Percentiles rank a stretch among this genome's conserved stretches.
phyloP scores from a whole-genome alignment of 176 grass and related monocot species.

The Phragmites australis region DNA sequence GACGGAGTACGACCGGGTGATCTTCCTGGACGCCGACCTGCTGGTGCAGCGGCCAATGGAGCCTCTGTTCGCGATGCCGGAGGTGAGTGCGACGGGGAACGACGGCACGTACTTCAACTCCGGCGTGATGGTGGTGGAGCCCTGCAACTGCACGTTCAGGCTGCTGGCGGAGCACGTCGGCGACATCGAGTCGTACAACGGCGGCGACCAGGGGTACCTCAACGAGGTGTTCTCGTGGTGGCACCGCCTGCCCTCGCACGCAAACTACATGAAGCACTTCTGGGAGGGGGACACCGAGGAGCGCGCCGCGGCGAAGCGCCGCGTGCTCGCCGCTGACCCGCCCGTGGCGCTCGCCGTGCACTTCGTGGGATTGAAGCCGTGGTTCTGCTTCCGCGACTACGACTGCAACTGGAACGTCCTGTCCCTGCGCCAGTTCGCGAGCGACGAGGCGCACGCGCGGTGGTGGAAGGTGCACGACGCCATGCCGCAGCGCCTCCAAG shows the following conservation, averaged over 20 bases:
- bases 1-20: conserved; percentile 43
- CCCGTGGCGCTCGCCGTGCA: conserved; percentile 51
- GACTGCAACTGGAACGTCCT: conserved; percentile 69
- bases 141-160: conserved; percentile 51
- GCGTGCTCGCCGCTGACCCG: conserved; percentile 50
- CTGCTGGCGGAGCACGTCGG: conserved; percentile 47
- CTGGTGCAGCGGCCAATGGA: conserved; percentile 45
- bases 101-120: conserved; percentile 53
- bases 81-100: conserved; percentile 58
- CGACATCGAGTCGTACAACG: conserved; percentile 61
- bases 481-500: conserved; percentile 20
- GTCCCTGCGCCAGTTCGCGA: conserved; percentile 55
- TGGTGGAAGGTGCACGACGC: conserved; percentile 60
- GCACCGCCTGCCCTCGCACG: conserved; percentile 57
- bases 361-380: conserved; percentile 60
- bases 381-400: conserved; percentile 69
- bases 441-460: conserved; percentile 58
- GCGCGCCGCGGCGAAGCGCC: conserved; percentile 14
- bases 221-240: conserved; percentile 68
- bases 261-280: conserved; percentile 67
- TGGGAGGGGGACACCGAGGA: conserved; percentile 50
- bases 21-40: conserved; percentile 68
- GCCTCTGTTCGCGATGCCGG: conserved; percentile 38
- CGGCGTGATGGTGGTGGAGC: conserved; percentile 62
- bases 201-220: conserved; percentile 63